Conservation (phyloP, 768 basidiomycete genomes). For the Lanmaoa rubissima region DNA sequence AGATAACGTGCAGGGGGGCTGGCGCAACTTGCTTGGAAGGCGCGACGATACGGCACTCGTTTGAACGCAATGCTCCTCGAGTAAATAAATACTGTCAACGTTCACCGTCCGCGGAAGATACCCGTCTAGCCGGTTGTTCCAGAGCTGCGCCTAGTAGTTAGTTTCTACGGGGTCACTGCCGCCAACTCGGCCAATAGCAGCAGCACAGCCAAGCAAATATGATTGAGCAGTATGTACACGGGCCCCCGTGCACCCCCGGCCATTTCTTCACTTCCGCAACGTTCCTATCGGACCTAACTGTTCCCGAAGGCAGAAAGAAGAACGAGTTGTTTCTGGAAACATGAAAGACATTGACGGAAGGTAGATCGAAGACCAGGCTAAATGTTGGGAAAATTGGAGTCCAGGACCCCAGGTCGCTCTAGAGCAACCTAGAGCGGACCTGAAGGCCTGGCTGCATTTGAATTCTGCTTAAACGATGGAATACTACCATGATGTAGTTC, state of each 20-base stretch:
- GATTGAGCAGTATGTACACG: background rate
- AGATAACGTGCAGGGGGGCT: background rate
- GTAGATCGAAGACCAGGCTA: no score
- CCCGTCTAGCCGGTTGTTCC: constrained; percentile 18
- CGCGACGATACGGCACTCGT: background rate
- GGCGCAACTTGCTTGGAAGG: background rate
- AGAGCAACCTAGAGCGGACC: no score
- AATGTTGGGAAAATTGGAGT: no score
- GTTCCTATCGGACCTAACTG: background rate
- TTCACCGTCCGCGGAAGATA: constrained; percentile 12
- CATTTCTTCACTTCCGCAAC: background rate
- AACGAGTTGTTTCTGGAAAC: background rate
- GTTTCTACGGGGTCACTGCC: background rate
- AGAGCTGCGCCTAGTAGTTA: background rate
- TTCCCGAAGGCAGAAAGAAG: background rate
- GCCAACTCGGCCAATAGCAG: background rate
- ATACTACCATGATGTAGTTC: no score
- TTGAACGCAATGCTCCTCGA: background rate
- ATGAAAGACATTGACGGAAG: background rate
- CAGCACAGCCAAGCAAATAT: constrained; percentile 21
- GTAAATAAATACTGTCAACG: constrained; percentile 12
- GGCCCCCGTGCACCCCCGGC: constrained; percentile 22
- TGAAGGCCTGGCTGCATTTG: no score
- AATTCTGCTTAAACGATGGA: no score
- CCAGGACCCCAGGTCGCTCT: no score